A percentile compares a stretch with the other conserved stretches of the same genome.
Evolutionary conservation across 2,329 filamentous ascomycete species (phyloP).

Genomic region (Alternaria postmessia): DNA sequence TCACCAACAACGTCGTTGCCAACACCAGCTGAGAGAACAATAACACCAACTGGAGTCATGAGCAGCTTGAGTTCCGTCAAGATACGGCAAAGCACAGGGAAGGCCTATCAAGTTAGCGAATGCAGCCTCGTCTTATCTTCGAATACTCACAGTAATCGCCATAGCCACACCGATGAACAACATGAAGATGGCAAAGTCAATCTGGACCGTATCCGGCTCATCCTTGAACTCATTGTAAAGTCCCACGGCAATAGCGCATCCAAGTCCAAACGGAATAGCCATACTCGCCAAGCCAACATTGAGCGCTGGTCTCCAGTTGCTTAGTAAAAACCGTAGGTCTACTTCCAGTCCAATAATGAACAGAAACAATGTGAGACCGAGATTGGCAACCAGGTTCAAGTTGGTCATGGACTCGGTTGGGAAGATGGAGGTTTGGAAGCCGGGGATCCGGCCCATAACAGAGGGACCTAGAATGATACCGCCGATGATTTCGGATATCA

Average conservation of each 20-base stretch:
- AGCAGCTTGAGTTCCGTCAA: conserved; percentile 89
- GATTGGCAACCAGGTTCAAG: conserved; percentile 78
- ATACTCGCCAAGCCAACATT: conserved; percentile 83
- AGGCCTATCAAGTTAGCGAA: conserved; percentile 58
- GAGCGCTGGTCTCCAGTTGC: conserved; percentile 81
- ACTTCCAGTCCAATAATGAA: conserved; percentile 90
- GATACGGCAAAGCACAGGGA: conserved; percentile 93
- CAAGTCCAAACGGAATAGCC: conserved; percentile 82
- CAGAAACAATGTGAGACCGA: conserved; percentile 84
- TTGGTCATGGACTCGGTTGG: conserved; percentile 77
- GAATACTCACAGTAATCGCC: conserved; percentile 76
- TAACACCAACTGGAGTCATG: conserved; percentile 82
- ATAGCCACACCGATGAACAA: conserved; percentile 93
- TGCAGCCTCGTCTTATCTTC: not conserved
- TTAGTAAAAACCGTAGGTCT: conserved; percentile 77
- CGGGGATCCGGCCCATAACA: conserved; percentile 84
- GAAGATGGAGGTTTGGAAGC: conserved; percentile 80
- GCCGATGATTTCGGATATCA: conserved; percentile 86
- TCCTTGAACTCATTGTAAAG: conserved; percentile 76
- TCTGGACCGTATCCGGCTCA: conserved; percentile 64
- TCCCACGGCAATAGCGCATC: conserved; percentile 81
- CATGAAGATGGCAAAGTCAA: conserved; percentile 69
- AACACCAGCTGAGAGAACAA: conserved; percentile 87
- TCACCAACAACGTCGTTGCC: conserved; percentile 83
- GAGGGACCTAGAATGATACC: conserved; percentile 86